These are phyloP conservation scores for Porphyrellus cyaneotinctus DNA, from an alignment of 768 basidiomycete genomes.

Conservation along the genomic window DNA sequence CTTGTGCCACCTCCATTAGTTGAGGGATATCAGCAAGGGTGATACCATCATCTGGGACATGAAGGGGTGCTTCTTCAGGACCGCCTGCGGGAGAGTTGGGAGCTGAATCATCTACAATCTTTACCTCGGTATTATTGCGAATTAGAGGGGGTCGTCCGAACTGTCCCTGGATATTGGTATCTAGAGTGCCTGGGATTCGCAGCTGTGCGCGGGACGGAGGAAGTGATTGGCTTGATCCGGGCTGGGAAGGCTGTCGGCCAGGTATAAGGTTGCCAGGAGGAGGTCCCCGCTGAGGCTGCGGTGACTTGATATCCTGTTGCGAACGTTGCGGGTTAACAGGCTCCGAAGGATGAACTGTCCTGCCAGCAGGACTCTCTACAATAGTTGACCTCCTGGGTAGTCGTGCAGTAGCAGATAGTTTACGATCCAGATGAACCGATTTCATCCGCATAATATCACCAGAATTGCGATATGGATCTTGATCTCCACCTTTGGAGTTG, in stretches of 20 bases:
- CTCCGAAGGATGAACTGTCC: slow-evolving; percentile 74
- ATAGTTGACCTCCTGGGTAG: slow-evolving; percentile 92
- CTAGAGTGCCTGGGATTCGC: slow-evolving; percentile 36
- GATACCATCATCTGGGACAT: slow-evolving; percentile 70
- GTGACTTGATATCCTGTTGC: slow-evolving; percentile 38
- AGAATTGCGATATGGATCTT: slow-evolving; percentile 82
- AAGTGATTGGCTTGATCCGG: slow-evolving; percentile 29
- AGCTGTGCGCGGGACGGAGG: slow-evolving; percentile 36
- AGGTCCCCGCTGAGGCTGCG: slow-evolving; percentile 40
- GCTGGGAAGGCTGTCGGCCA: slow-evolving; percentile 34
- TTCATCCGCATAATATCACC: slow-evolving; percentile 93
- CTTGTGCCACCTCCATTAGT: slow-evolving; percentile 87
- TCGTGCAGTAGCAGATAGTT: slow-evolving; percentile 89
- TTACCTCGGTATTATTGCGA: slow-evolving; percentile 80
- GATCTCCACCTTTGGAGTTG: slow-evolving; percentile 37
- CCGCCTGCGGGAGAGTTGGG: slow-evolving; percentile 66
- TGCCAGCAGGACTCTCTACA: slow-evolving; percentile 90
- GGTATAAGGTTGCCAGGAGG: slow-evolving; percentile 34
- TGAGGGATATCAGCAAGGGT: slow-evolving; percentile 94
- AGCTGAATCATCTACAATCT: slow-evolving; percentile 80
- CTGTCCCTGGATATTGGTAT: slow-evolving; percentile 41
- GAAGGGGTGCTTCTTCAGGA: slow-evolving; percentile 36
- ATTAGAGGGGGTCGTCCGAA: slow-evolving; percentile 61
- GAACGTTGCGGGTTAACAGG: slow-evolving; percentile 44
- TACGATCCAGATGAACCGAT: slow-evolving; percentile 91